These are phyloP conservation scores for Colletotrichum eleusines DNA, from an alignment of 2,329 filamentous ascomycete genomes.

Conservation along the genomic window DNA sequence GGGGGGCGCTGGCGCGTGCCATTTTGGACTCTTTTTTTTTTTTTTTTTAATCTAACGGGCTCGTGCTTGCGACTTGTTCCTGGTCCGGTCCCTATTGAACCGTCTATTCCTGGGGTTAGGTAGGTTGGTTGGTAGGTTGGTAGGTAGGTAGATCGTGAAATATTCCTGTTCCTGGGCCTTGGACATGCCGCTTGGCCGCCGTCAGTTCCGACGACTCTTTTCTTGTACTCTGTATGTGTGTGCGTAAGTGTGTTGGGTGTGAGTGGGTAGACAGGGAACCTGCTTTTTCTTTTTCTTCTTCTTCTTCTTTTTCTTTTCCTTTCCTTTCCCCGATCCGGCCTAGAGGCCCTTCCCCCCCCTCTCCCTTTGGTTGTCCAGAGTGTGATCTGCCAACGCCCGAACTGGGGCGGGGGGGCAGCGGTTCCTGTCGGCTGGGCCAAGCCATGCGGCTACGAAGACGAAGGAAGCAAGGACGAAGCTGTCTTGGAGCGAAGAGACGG, in stretches of 20 bases:
- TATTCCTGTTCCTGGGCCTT: not conserved
- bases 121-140: too few relatives aligned
- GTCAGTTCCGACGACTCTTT: not conserved
- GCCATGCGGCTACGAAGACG: constrained; percentile 15
- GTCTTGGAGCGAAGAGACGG: not conserved
- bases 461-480: not conserved
- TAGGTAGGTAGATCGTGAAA: too few relatives aligned
- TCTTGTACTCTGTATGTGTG: not conserved
- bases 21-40: not conserved
- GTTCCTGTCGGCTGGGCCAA: constrained; percentile 10
- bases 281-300: not conserved
- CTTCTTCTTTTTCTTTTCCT: not conserved
- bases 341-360: not conserved
- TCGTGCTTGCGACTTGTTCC: too few relatives aligned
- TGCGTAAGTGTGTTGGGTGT: not conserved
- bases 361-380: not conserved
- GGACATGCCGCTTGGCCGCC: not conserved
- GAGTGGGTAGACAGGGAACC: not conserved
- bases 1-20: not conserved
- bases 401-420: not conserved
- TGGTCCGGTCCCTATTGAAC: not conserved
- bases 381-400: not conserved
- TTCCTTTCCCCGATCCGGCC: not conserved
- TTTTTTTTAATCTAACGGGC: too few relatives aligned
- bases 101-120: not conserved